Base-by-base conservation (phyloP, 2,329 filamentous ascomycete genomes). In the Curvularia hawaiiensis region DNA sequence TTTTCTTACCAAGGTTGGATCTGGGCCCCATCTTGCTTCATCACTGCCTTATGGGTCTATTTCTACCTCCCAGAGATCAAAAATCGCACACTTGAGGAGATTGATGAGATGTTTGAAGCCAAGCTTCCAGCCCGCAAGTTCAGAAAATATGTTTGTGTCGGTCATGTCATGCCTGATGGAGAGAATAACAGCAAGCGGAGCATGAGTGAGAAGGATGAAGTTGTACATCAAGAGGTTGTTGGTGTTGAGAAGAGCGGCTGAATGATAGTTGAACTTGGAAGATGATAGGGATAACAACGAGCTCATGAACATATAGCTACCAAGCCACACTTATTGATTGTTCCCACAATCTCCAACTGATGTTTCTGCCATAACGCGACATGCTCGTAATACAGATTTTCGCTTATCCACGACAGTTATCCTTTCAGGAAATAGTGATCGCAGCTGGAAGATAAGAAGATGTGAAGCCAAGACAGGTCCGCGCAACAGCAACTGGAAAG, bases 1-100 rank as follows among this genome's bases (percentile, higher is more conserved):
- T 41, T 12, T 4, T 8, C 18, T 11, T 26, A 4, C 4, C 2
- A 24, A 71, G 71, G 70, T 43, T 74, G 70, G 68, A 72, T 74
- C 31, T 74, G 71, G 71, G 70, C 66, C 3, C 69, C 70, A 1
- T 69, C 66, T 0, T 73, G 70, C 80, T 82, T 55, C 82, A 58
- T 68, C 59, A 70, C 63, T 47, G 73, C 67, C 18, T 60, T 60
- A 1, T 77, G 65, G 70, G 69, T 68, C 22, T 76, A 63, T 62
- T 68, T 72, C 53, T 74, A 64, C 59, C 61, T 73, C 0, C 68
- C 70, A 1, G 71, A 74, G 49, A 72, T 73, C 59, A 76, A 83
- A 28, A 84, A 77, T 63, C 61, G 71, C 9, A 73, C 69, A 1
- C 65, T 74, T 4, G 71, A 74, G 33, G 71, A 74, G 22, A 69